Evolutionary conservation across 1,284 basidiomycete genomes (phyloP).

Genomic region (Rhodotorula sp.): DNA sequence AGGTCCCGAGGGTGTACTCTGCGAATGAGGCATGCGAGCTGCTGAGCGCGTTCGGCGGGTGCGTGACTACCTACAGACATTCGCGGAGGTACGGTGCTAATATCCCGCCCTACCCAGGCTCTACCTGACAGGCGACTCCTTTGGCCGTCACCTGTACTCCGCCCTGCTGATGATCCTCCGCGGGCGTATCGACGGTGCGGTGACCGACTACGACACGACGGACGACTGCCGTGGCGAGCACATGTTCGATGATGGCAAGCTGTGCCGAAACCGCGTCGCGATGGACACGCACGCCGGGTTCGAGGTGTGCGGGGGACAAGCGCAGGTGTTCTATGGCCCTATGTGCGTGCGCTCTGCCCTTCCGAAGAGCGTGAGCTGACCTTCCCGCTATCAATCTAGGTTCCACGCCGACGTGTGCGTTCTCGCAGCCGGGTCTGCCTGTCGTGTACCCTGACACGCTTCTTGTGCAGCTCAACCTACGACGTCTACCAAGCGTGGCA

Average conservation of each 20-base stretch:
- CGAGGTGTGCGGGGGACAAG: not conserved
- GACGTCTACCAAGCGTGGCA: constrained; percentile 1
- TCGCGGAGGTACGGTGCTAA: not conserved
- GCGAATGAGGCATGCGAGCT: constrained; percentile 16
- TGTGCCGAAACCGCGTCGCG: constrained; percentile 1
- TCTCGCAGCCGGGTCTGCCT: too few relatives aligned
- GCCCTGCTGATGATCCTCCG: constrained; percentile 13
- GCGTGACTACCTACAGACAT: not conserved
- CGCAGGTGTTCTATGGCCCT: not conserved
- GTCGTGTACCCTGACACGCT: not conserved
- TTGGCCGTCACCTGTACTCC: not conserved
- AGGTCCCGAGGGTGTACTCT: not conserved
- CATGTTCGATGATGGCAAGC: constrained; percentile 12
- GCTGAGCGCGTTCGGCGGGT: constrained; percentile 1
- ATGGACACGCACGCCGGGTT: not conserved
- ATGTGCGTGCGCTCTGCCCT: not conserved
- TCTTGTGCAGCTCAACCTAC: not conserved
- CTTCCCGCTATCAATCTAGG: not conserved
- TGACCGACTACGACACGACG: not conserved
- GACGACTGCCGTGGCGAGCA: constrained; percentile 12
- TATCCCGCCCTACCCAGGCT: not conserved
- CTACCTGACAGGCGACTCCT: constrained; percentile 9
- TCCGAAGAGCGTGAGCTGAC: not conserved
- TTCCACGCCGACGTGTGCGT: not conserved
- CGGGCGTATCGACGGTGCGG: constrained; percentile 9